Evolutionary conservation across 768 basidiomycete genomes (phyloP), one percentile per base, ranked within the genome.

Genomic region (Jaapia argillacea): DNA sequence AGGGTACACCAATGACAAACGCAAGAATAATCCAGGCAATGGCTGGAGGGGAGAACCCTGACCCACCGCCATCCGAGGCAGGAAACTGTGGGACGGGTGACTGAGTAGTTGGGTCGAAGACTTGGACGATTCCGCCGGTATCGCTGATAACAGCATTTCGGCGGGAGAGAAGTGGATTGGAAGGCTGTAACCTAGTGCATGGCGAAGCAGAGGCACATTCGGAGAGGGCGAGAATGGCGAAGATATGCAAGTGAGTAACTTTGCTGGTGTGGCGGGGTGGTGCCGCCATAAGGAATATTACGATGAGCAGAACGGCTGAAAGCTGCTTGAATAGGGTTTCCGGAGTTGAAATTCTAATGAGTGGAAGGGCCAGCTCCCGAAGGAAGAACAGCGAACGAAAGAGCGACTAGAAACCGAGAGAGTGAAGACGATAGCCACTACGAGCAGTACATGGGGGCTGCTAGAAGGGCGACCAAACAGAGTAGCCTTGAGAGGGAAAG

Each of bases 21-120:
- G 65, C 67, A 48, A 76, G 79, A 5, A 51, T 61, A 6, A 80
- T 68, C 82, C 81, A 84, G 16, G 81, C 51, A 10, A 78, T 36
- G 1, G 79, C 75, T 20, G 75, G 58, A 2, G 61, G 45, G 38
- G 67, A 63, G 50, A 74, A 74, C 25, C 58, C 65, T 5, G 61
- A 58, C 4, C 81, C 80, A 24, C 71, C 64, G 5, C 79, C 81
- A 52, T 84, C 81, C 2, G 76, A 65, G 2, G 72, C 80, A 4
- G 63, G 44, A 0, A 73, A 74, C 56, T 84, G 81, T 4, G 69
- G 60, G 6, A 81, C 65, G 21, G 56, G 45, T 40, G 61, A 51
- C n/a, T 60, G 58, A 0, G 75, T 73, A 21, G 36, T 24, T 4
- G 74, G 58, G 48, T 76, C 65, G 49, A 74, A 64, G 14, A 79